These are phyloP conservation scores for Dalbergia cochinchinensis DNA, from an alignment of 306 rosid species.

Conservation along the genomic window DNA sequence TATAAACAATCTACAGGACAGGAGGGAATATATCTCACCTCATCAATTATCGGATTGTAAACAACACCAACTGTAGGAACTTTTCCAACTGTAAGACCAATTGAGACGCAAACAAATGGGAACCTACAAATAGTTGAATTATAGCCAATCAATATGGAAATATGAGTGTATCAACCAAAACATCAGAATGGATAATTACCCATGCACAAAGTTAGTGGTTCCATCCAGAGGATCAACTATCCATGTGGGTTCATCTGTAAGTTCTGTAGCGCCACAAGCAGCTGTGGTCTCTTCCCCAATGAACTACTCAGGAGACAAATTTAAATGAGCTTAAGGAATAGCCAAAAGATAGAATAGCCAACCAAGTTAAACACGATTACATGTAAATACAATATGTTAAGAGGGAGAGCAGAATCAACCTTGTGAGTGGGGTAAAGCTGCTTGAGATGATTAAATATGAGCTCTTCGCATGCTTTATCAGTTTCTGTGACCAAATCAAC, in stretches of 20 bases:
- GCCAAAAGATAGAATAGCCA: not conserved
- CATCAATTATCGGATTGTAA: slow-evolving; percentile 91
- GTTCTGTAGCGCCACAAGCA: slow-evolving; percentile 81
- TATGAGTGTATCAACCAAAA: slow-evolving; percentile 34
- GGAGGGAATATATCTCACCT: slow-evolving; percentile 65
- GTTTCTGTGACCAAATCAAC: slow-evolving; percentile 99
- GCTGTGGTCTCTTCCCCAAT: slow-evolving; percentile 99
- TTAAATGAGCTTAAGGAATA: slow-evolving; percentile 35
- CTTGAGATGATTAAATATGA: slow-evolving; percentile 86
- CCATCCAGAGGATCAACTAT: slow-evolving; percentile 99
- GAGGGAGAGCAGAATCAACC: slow-evolving; percentile 55
- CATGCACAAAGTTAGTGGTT: slow-evolving; percentile 96
- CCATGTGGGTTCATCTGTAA: slow-evolving; percentile 97
- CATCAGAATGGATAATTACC: slow-evolving; percentile 62
- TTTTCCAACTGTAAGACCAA: slow-evolving; percentile 92
- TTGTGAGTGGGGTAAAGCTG: slow-evolving; percentile 82
- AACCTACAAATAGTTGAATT: slow-evolving; percentile 60
- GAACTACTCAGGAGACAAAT: slow-evolving; percentile 61
- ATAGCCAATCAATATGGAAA: slow-evolving; percentile 35
- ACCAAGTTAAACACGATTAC: slow-evolving; percentile 16
- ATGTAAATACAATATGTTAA: not conserved
- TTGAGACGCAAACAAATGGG: slow-evolving; percentile 95
- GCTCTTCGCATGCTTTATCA: slow-evolving; percentile 96
- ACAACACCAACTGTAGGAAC: slow-evolving; percentile 89
- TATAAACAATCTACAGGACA: not conserved